Evolutionary conservation across 768 basidiomycete genomes (phyloP).

Genomic region (Termitomyces bulborhizus): DNA sequence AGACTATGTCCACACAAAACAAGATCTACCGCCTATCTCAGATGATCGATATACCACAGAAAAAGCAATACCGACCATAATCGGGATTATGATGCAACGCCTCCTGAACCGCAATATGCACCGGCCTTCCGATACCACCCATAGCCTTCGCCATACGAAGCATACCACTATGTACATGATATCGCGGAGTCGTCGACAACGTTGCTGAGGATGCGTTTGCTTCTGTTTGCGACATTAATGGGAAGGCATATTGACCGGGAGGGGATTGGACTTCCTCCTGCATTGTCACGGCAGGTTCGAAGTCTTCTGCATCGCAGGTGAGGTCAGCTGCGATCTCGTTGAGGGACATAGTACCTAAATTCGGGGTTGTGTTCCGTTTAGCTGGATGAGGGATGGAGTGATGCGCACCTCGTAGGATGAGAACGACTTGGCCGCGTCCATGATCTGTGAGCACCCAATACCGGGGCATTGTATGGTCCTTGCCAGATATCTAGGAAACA

Average conservation of each 20-base stretch:
- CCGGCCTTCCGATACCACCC: constrained; percentile 72
- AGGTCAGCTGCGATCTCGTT: constrained; percentile 85
- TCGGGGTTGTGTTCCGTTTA: background rate
- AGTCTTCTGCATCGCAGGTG: constrained; percentile 70
- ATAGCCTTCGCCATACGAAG: constrained; percentile 72
- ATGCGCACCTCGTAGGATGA: constrained; percentile 58
- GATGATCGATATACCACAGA: constrained; percentile 22
- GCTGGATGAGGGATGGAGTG: background rate
- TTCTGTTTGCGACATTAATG: constrained; percentile 19
- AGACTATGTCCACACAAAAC: constrained; percentile 81
- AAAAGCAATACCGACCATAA: constrained; percentile 49
- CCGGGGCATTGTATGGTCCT: constrained; percentile 68
- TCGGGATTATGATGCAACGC: constrained; percentile 64
- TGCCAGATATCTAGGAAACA: constrained; percentile 40
- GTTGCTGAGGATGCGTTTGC: constrained; percentile 16
- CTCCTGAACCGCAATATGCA: constrained; percentile 66
- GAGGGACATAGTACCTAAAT: constrained; percentile 72
- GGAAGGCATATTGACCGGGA: constrained; percentile 33
- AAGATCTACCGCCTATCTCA: constrained; percentile 28
- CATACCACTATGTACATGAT: constrained; percentile 79
- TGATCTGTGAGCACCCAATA: constrained; percentile 88
- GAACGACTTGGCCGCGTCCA: constrained; percentile 62
- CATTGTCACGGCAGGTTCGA: constrained; percentile 46
- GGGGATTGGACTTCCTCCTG: constrained; percentile 26
- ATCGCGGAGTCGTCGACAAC: constrained; percentile 24